Evolutionary conservation across 2,329 filamentous ascomycete species (phyloP), one percentile per base, ranked within the genome.

Genomic region (Coccinonectria pachysandricola): DNA sequence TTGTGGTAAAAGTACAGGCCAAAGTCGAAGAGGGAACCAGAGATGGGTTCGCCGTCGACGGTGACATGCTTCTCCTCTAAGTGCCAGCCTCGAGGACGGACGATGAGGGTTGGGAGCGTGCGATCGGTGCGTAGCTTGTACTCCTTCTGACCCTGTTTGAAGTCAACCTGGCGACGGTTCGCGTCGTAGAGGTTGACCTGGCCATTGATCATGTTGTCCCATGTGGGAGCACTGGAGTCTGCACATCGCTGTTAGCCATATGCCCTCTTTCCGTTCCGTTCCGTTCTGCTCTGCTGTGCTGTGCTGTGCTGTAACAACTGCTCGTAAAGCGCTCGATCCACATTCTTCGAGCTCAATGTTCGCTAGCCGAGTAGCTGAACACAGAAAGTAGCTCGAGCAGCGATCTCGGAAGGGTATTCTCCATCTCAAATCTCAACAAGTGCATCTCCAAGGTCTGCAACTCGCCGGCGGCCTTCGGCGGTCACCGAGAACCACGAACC

Each of bases 1-100:
- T 95, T 98, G 75, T 96, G 86, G 79, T 85, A 96, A 67, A 98
- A 96, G 70, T 96, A 96, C 27, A 96, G 74, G 52, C 91, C 91
- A 55, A 96, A 98, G 64, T 98, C 91, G 58, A 96, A 96, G 33
- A 98, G 73, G 37, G 76, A 74, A 32, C 80, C 91, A 13, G 87
- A 94, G 46, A 96, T 91, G 49, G 91, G 78, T 68, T 94, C 86
- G 38, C 87, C 88, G 45, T 96, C 86, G 26, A 96, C 78, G 15
- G 84, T 93, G 57, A 98, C 77, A 62, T 96, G 91, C 73, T 93
- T 95, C 75, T 98, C 91, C 35, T 94, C 87, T 31, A 98, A 69
- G 59, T 98, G 91, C 91, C 91, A 98, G 52, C 91, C 91, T 59
- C 91, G 79, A 29, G 91, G 85, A 49, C 91, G 84, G 31, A 88